Evolutionary conservation across 352 stramenopile species (phyloP), one percentile per base, ranked within the genome.

Genomic region (Chrysophaeum taylorii): DNA sequence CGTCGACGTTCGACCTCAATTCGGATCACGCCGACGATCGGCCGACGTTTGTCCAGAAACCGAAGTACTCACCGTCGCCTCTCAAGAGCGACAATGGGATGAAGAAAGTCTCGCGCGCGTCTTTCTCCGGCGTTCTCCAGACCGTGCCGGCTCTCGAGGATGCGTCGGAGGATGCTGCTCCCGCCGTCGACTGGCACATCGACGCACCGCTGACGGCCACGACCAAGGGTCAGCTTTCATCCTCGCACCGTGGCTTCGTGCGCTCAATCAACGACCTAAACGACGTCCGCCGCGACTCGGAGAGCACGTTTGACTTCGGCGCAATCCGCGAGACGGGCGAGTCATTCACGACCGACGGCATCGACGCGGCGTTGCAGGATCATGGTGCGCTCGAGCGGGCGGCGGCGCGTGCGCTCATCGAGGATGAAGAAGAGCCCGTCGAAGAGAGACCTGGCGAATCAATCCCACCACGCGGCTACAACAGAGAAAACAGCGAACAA

Each of bases 231-330:
- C 23, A 42, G 33, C 33, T 66, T 1, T 29, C 14, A 9, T 33
- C 9, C 5, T 27, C 12, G 7, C 45, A n/a, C 50, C 4, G 7
- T 7, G 50, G 25, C 50, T 7, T 14, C 16, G 15, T 62, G 25
- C 25, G 50, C 27, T 62, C 50, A 25, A 62, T 62, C 23, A 62
- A 62, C 50, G 50, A 62, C 50, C 50, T 62, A 25, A n/a, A 62
- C 23, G 50, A 14, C 12, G 45, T 25, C 2, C 45, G 45, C 12
- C 50, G 50, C 27, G 50, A 62, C 50, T 37, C 15, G 5, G 50
- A 62, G 50, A 39, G 25, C 4, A 62, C 50, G 14, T 62, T 62
- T 36, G 50, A 62, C 50, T 62, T 62, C n/a, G 50, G 50, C 50
- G 50, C 50, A 1, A 1, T 36, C 14, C 4, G 15, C 27, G 16